phyloP scores from a whole-genome alignment of 164 flowering plant species.

The Protea cynaroides region DNA sequence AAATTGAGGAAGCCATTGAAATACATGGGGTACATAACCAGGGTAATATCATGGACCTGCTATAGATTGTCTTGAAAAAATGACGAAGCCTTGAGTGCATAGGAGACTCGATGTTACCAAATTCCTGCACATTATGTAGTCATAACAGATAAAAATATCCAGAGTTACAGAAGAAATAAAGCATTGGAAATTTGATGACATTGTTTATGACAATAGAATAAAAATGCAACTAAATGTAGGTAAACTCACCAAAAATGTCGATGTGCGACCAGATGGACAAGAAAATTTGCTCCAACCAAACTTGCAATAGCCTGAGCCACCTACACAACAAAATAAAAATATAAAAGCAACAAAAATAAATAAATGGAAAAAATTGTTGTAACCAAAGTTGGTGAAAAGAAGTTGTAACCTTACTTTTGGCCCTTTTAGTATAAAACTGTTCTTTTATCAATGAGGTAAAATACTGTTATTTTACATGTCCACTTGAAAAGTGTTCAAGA shows the following conservation, averaged over 20 bases:
- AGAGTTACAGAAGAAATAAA: neutral
- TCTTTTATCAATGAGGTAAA: too few relatives aligned
- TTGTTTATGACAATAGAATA: neutral
- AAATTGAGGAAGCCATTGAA: too few relatives aligned
- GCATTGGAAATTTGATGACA: neutral
- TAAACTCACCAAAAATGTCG: constrained; percentile 77
- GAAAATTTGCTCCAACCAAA: constrained; percentile 92
- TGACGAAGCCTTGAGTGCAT: constrained; percentile 70
- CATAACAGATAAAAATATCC: neutral
- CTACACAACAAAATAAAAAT: constrained; percentile 24
- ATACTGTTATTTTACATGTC: too few relatives aligned
- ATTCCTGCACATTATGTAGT: constrained; percentile 55
- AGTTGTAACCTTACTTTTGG: too few relatives aligned
- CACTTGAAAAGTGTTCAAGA: too few relatives aligned
- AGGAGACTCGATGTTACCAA: constrained; percentile 87
- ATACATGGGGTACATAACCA: too few relatives aligned
- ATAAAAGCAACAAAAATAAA: neutral
- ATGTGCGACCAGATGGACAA: constrained; percentile 67
- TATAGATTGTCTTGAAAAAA: constrained; percentile 67
- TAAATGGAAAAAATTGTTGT: too few relatives aligned
- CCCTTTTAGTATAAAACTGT: too few relatives aligned
- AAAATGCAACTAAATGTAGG: neutral
- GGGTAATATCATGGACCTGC: constrained; percentile 34
- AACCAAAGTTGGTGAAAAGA: too few relatives aligned
- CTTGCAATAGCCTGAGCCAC: constrained; percentile 98